Evolutionary conservation across 2,329 filamentous ascomycete species (phyloP), one percentile per base, ranked within the genome.

Genomic region (Colletotrichum sp.): DNA sequence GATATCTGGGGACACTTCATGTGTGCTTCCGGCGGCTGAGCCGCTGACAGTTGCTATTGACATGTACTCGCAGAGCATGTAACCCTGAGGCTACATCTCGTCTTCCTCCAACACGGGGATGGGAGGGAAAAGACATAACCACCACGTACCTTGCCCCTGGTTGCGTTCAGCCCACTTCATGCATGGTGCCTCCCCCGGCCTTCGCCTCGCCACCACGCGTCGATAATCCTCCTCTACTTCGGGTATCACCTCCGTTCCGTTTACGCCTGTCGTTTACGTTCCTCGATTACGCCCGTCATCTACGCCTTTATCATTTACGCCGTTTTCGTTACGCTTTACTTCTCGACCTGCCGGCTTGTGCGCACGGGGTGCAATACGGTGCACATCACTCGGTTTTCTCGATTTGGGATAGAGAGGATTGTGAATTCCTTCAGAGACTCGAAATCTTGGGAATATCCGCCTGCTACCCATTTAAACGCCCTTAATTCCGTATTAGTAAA

Each of bases 401-500:
- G 67, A 29, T 38, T 65, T n/a, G 54, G 67, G 38, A 55, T 66
- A 51, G 43, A 51, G 43, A 51, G 38, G 24, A 66, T 47, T 70
- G 61, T 62, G 61, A 47, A 57, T 66, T 66, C 66, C 70, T 70
- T 47, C 8, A 51, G 13, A 63, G 66, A 69, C 58, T 69, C 34
- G 58, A 8, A 70, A 51, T 65, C 47, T 66, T 70, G 31, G 66
- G 47, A 58, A 64, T 31, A 51, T 58, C 36, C 70, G 63, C 27
- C 47, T 9, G 57, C 59, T 51, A 58, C 43, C 68, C 55, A 58
- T 71, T 67, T 43, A 74, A 58, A 74, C 29, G 47, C 43, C 72
- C 68, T 74, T 74, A 38, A 63, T 63, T 51, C 31, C 69, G 47
- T 66, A 74, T 72, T 72, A 74, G 72, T 72, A 72, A 74, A 67